Conservation (phyloP, 208 protist species). For the Acanthamoeba triangularis region DNA sequence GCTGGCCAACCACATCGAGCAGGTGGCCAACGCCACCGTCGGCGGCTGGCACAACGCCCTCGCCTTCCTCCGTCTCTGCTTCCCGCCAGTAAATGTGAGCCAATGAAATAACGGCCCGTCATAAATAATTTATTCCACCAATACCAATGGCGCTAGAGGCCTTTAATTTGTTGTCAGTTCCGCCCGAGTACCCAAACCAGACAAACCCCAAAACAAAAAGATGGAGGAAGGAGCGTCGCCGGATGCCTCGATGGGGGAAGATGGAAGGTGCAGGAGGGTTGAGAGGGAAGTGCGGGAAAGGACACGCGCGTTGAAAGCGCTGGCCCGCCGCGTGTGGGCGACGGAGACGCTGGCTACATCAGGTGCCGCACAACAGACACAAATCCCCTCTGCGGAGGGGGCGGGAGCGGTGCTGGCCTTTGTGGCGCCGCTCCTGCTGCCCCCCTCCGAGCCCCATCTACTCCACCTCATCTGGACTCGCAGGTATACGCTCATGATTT, state of each 20-base stretch:
- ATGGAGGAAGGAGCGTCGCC: too few species aligned
- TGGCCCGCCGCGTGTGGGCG: background rate
- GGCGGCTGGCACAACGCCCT: background rate
- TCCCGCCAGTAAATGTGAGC: background rate
- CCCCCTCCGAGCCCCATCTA: background rate
- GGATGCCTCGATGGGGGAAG: too few species aligned
- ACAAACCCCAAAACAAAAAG: too few species aligned
- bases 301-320: too few species aligned
- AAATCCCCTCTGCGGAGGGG: background rate
- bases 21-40: conserved; percentile 5
- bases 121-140: too few species aligned
- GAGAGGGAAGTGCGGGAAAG: too few species aligned
- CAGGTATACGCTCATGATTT: background rate
- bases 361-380: background rate
- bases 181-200: too few species aligned
- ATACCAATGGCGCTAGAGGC: too few species aligned
- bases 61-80: background rate
- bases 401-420: background rate
- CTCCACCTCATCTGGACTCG: background rate
- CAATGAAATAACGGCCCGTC: too few species aligned
- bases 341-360: background rate
- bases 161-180: too few species aligned
- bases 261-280: too few species aligned
- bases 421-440: conserved; percentile 8
- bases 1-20: conserved; percentile 33